phyloP scores from a whole-genome alignment of 495 filamentous ascomycete species.

The Glarea lozoyensis region DNA sequence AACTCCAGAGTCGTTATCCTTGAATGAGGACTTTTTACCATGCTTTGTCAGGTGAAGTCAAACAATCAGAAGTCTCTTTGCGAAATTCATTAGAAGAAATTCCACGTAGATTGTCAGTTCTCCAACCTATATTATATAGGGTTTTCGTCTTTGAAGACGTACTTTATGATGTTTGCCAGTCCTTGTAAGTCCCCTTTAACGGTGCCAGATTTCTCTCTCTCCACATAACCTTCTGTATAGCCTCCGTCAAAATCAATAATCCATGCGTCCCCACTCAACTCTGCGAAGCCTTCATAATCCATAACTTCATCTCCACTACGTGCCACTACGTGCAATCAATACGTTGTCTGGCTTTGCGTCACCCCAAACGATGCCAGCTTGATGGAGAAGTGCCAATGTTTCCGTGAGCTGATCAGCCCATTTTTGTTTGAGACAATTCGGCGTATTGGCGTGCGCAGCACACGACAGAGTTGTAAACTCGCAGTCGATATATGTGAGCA shows the following conservation, averaged over 20 bases:
- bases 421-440: constrained; percentile 10
- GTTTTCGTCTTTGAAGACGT: constrained; percentile 12
- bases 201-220: constrained; percentile 16
- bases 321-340: too few species aligned
- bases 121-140: too few species aligned
- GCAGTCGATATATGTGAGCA: constrained; percentile 13
- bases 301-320: too few species aligned
- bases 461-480: constrained; percentile 12
- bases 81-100: too few species aligned
- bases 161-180: constrained; percentile 16
- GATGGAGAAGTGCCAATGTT: constrained; percentile 16
- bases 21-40: too few species aligned
- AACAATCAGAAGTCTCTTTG: too few species aligned
- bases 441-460: constrained; percentile 12
- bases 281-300: too few species aligned
- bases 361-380: constrained; percentile 24
- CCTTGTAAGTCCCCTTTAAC: constrained; percentile 20
- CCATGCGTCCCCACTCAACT: too few species aligned
- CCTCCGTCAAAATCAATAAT: constrained; percentile 25
- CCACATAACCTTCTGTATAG: constrained; percentile 22
- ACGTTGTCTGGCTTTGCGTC: constrained; percentile 22
- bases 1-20: too few species aligned
- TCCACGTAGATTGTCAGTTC: too few species aligned
- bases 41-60: too few species aligned
- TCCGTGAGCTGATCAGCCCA: constrained; percentile 11